Base-by-base conservation (phyloP, 768 basidiomycete species). In the Kwoniella sp. region DNA sequence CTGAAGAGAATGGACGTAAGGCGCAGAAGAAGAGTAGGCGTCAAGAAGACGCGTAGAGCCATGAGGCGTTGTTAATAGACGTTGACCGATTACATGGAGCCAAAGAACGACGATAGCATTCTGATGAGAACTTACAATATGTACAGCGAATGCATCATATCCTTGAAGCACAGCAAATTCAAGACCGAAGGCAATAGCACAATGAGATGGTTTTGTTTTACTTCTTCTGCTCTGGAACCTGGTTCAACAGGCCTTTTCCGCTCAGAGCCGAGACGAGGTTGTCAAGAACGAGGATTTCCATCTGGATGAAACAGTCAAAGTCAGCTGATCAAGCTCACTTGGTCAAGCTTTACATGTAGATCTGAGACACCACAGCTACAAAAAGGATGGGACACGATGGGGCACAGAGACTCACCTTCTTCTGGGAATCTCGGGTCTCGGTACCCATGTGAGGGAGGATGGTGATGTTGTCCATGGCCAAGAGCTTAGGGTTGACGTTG, bases 381-480 rank as follows among this genome's bases (percentile, higher is more conserved):
- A n/a, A 37, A 37, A 7, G 34, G 34, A 37, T 37, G 34, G 34
- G 13, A 7, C 34, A 37, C 7, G 5, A 7, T 37, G 34, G 34
- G 34, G 34, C 34, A 37, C 34, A 53, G 23, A 3, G 41, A 69
- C 73, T 67, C 38, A 75, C 76, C 72, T 75, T 77, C 61, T 72
- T 66, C 37, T 75, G 72, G 15, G 74, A 68, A 52, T 68, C 70
- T 38, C 55, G 58, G 25, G 77, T 76, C 58, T 78, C 72, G 38
- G 77, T 78, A 55, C 93, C 94, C 88, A 95, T 88, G 79, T 95
- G 94, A 0, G 93, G 94, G 22, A 97, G 85, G 9, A 97, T 84
- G 30, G 89, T 89, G 67, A 92, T 88, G 68, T 92, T 87, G 9
- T 89, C 87, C 80, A 91, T 90, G n/a, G 86, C 85, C 61, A 93